phyloP scores from a whole-genome alignment of 305 asterid species.

The Galium porrigens region DNA sequence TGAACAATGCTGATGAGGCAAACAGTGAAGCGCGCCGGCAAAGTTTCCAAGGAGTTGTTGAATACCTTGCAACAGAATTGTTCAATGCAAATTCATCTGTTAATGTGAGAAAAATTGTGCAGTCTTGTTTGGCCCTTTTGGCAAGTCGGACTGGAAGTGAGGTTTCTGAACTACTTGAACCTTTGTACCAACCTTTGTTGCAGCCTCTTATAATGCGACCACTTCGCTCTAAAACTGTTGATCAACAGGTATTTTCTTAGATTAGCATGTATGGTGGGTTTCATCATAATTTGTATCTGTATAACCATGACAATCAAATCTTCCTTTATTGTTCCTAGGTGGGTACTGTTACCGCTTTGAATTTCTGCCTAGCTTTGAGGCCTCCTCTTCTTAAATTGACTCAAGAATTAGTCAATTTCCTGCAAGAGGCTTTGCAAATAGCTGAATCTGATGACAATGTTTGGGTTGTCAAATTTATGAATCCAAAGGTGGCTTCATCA shows the following conservation, averaged over 20 bases:
- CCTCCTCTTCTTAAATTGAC: constrained; percentile 97
- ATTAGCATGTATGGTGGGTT: constrained; percentile 15
- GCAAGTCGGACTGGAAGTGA: constrained; percentile 99
- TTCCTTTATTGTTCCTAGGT: constrained; percentile 40
- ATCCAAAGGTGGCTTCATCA: constrained; percentile 77
- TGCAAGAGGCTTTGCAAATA: constrained; percentile 96
- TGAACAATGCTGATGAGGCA: constrained; percentile 92
- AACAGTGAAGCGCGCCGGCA: constrained; percentile 79
- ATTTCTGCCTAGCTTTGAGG: constrained; percentile 95
- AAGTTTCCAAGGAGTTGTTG: constrained; percentile 93
- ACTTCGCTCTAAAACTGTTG: constrained; percentile 85
- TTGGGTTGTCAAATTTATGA: constrained; percentile 87
- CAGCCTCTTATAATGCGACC: constrained; percentile 91
- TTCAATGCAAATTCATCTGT: constrained; percentile 76
- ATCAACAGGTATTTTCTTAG: constrained; percentile 67
- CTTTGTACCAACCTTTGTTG: constrained; percentile 78
- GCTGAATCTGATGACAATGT: constrained; percentile 91
- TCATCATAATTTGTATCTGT: background rate
- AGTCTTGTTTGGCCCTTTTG: constrained; percentile 93
- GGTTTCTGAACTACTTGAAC: constrained; percentile 96
- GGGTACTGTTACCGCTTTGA: constrained; percentile 91
- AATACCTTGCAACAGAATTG: constrained; percentile 80
- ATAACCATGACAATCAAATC: constrained; percentile 11
- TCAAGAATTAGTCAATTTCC: constrained; percentile 71
- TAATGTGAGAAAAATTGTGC: constrained; percentile 83